Evolutionary conservation across 169 alveolate genomes (phyloP).

Genomic region (Plasmodium knowlesi): DNA sequence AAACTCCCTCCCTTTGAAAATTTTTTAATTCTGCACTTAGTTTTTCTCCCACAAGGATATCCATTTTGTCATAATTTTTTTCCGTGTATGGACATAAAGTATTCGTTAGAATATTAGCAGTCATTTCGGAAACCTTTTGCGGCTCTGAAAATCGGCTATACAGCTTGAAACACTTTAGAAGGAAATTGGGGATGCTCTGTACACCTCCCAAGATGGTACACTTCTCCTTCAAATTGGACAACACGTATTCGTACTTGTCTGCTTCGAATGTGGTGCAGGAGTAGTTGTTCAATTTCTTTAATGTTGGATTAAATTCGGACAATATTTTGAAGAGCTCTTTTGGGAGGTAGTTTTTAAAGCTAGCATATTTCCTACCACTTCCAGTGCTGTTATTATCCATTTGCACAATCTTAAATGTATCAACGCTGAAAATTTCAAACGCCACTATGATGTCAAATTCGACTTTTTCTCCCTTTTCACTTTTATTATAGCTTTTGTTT

Average conservation of each 20-base stretch:
- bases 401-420: constrained; percentile 57
- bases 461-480: constrained; percentile 14
- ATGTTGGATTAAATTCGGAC: constrained; percentile 51
- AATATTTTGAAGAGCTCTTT: constrained; percentile 59
- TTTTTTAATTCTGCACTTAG: constrained; percentile 84
- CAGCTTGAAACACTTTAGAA: constrained; percentile 77
- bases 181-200: constrained; percentile 82
- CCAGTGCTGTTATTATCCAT: constrained; percentile 48
- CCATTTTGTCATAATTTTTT: constrained; percentile 62
- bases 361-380: constrained; percentile 15
- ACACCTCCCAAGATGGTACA: constrained; percentile 75
- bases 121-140: constrained; percentile 75
- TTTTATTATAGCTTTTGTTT: constrained; percentile 15
- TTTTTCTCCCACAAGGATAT: constrained; percentile 77
- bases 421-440: constrained; percentile 53
- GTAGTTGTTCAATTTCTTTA: constrained; percentile 43
- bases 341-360: constrained; percentile 54
- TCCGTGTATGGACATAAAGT: constrained; percentile 74
- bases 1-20: constrained; percentile 96
- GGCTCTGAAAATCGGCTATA: constrained; percentile 75
- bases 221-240: constrained; percentile 70
- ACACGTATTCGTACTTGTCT: constrained; percentile 76
- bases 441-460: constrained; percentile 67
- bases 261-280: constrained; percentile 76
- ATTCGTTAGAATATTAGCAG: constrained; percentile 72